phyloP scores from a whole-genome alignment of 129 eudicot species.

The Tagetes erecta region DNA sequence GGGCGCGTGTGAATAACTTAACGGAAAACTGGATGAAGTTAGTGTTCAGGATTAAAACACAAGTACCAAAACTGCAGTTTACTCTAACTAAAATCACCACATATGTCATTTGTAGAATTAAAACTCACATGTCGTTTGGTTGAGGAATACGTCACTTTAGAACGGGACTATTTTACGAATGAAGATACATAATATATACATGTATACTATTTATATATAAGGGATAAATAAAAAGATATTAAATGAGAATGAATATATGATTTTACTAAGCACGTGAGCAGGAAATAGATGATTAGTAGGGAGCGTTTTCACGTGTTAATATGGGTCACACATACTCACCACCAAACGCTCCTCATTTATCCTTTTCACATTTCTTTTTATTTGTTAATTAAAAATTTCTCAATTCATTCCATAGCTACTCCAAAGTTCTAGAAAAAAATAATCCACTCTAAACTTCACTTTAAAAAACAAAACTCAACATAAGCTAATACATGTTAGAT shows the following conservation, averaged over 20 bases:
- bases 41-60: too few species aligned
- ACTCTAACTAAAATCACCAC: too few species aligned
- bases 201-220: not conserved
- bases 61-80: too few species aligned
- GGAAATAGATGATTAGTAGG: slow-evolving; percentile 32
- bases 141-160: too few species aligned
- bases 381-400: slow-evolving; percentile 8
- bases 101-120: too few species aligned
- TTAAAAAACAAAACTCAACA: not conserved
- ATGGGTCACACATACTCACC: slow-evolving; percentile 26
- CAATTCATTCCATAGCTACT: slow-evolving; percentile 9
- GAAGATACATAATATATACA: not conserved
- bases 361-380: slow-evolving; percentile 6
- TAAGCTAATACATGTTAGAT: not conserved
- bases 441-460: not conserved
- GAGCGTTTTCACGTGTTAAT: slow-evolving; percentile 42
- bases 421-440: slow-evolving; percentile 5
- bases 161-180: too few species aligned
- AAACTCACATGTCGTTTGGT: too few species aligned
- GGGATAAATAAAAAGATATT: not conserved
- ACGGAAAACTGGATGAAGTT: too few species aligned
- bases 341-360: slow-evolving; percentile 37
- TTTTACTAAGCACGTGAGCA: slow-evolving; percentile 30
- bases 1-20: too few species aligned
- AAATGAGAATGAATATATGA: not conserved